These are phyloP conservation scores for Talaromyces proteolyticus DNA, from an alignment of 495 filamentous ascomycete species.

Conservation along the genomic window DNA sequence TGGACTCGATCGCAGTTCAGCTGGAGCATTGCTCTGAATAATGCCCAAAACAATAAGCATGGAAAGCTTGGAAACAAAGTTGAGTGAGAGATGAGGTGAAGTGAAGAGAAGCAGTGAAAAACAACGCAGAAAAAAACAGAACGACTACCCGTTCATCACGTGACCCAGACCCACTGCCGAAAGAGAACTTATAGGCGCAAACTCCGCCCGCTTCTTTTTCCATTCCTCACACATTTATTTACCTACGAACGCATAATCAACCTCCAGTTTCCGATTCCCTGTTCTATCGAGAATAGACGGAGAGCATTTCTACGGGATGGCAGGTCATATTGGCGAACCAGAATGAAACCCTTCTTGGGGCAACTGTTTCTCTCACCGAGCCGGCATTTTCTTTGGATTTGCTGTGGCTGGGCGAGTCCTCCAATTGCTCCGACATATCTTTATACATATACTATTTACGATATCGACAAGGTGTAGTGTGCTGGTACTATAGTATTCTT, in stretches of 20 bases:
- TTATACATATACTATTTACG: slow-evolving; percentile 6
- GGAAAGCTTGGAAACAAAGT: no score
- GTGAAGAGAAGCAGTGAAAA: neutral
- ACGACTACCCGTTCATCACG: neutral
- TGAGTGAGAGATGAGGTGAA: neutral
- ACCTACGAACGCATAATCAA: slow-evolving; percentile 50
- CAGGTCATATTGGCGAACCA: slow-evolving; percentile 52
- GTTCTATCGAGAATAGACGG: slow-evolving; percentile 6
- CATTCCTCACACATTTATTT: slow-evolving; percentile 34
- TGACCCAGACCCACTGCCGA: neutral
- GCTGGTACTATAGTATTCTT: no score
- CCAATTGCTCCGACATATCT: slow-evolving; percentile 18
- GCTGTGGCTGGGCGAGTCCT: slow-evolving; percentile 6
- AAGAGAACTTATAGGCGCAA: no score
- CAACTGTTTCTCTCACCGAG: slow-evolving; percentile 9
- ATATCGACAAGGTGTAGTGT: no score
- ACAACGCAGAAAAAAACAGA: neutral
- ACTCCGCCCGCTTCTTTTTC: slow-evolving; percentile 12
- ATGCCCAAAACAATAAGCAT: no score
- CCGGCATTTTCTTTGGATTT: neutral
- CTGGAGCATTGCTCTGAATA: no score
- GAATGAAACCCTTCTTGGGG: slow-evolving; percentile 15
- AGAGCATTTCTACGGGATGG: slow-evolving; percentile 46
- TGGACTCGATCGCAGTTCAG: no score
- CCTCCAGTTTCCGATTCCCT: slow-evolving; percentile 41